Evolutionary conservation across 441 rosid species (phyloP).

Genomic region (Capsella rubella): DNA sequence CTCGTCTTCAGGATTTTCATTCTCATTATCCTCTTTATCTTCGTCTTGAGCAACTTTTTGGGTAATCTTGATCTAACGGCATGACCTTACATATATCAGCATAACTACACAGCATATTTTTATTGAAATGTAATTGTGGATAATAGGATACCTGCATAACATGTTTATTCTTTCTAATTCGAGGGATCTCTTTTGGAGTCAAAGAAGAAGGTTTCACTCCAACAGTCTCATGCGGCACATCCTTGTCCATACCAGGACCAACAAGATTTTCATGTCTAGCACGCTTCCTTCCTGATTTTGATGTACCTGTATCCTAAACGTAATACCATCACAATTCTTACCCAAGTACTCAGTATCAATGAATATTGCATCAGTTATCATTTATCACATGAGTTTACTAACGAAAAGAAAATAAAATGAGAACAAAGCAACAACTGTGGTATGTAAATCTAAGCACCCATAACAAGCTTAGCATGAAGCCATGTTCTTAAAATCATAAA

Average conservation of each 20-base stretch:
- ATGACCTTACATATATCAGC: constrained; percentile 31
- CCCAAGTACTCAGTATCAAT: constrained; percentile 15
- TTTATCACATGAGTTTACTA: constrained; percentile 9
- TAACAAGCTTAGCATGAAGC: constrained; percentile 18
- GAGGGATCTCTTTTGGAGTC: constrained; percentile 88
- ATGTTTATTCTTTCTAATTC: constrained; percentile 82
- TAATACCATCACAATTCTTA: constrained; percentile 37
- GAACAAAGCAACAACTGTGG: not conserved
- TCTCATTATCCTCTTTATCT: constrained; percentile 53
- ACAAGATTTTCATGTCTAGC: constrained; percentile 67
- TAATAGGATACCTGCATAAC: constrained; percentile 67
- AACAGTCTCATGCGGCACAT: constrained; percentile 76
- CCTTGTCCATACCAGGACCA: constrained; percentile 88
- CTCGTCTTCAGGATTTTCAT: constrained; percentile 52
- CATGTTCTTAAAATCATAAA: constrained; percentile 15
- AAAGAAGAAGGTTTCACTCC: constrained; percentile 85
- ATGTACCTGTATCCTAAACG: constrained; percentile 56
- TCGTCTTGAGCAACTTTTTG: constrained; percentile 65
- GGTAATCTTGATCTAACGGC: constrained; percentile 71
- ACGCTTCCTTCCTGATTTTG: constrained; percentile 67
- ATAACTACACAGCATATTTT: constrained; percentile 12
- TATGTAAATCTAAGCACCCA: not conserved
- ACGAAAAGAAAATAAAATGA: not conserved
- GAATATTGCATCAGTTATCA: not conserved
- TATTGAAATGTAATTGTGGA: not conserved